phyloP scores from a whole-genome alignment of 2,329 filamentous ascomycete genomes.

The Laburnicola sp. region DNA sequence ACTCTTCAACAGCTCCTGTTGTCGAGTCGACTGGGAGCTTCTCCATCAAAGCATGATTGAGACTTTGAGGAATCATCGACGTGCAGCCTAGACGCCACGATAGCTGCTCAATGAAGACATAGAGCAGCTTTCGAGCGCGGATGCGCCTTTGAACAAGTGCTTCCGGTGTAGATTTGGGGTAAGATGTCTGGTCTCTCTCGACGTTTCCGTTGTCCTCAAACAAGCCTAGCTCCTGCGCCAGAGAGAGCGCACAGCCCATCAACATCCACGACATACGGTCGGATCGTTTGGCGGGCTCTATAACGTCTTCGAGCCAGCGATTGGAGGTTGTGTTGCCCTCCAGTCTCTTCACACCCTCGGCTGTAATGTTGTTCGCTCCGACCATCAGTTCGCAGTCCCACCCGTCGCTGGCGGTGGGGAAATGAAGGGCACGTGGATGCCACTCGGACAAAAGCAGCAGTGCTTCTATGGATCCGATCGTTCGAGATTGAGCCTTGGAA shows the following conservation, averaged over 20 bases:
- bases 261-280: conserved; percentile 65
- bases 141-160: conserved; percentile 39
- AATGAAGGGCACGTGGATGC: conserved; percentile 59
- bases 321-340: conserved; percentile 45
- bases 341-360: conserved; percentile 38
- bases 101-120: conserved; percentile 56
- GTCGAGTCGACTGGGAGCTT: conserved; percentile 45
- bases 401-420: conserved; percentile 57
- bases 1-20: conserved; percentile 48
- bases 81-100: conserved; percentile 57
- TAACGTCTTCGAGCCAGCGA: conserved; percentile 58
- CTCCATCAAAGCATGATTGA: conserved; percentile 46
- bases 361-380: conserved; percentile 45
- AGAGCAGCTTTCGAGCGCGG: conserved; percentile 40
- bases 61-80: conserved; percentile 55
- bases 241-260: conserved; percentile 57
- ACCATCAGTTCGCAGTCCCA: conserved; percentile 59
- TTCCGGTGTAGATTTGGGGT: conserved; percentile 36
- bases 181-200: conserved; percentile 41
- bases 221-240: conserved; percentile 58
- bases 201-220: conserved; percentile 48
- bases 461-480: conserved; percentile 58
- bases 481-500: conserved; percentile 54
- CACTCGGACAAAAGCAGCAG: conserved; percentile 60
- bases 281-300: conserved; percentile 57